A percentile compares a stretch with the other conserved stretches of the same genome.
Evolutionary conservation across 805 yeast genomes (phyloP).

Genomic region (Sporopachydermia quercuum): DNA sequence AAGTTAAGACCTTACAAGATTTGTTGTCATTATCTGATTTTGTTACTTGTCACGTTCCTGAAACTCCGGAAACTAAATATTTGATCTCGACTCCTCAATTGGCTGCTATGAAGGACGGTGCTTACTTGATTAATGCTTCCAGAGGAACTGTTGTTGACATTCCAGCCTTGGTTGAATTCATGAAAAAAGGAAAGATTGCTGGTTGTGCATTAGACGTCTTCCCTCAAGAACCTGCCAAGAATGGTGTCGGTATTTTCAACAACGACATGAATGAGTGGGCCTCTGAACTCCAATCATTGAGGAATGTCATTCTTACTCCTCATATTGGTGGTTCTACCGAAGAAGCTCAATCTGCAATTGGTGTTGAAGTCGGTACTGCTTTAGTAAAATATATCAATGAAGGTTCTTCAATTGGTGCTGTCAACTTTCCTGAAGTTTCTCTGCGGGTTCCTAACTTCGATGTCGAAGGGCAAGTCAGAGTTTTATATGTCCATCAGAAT

Average conservation of each 20-base stretch:
- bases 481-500: conserved; percentile 89
- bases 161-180: conserved; percentile 82
- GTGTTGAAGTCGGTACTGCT: conserved; percentile 83
- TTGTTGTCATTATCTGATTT: conserved; percentile 73
- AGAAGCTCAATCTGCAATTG: conserved; percentile 97
- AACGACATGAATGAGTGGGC: conserved; percentile 71
- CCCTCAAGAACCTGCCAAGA: conserved; percentile 95
- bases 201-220: conserved; percentile 96
- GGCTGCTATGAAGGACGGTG: conserved; percentile 91
- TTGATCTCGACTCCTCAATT: conserved; percentile 82
- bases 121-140: conserved; percentile 88
- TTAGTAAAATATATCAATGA: conserved; percentile 87
- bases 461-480: conserved; percentile 77
- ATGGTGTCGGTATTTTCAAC: conserved; percentile 70
- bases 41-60: conserved; percentile 90
- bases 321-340: conserved; percentile 99
- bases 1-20: conserved; percentile 74
- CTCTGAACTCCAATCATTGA: conserved; percentile 62
- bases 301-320: conserved; percentile 87
- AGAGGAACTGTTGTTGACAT: conserved; percentile 97
- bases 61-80: conserved; percentile 79
- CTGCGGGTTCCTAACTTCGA: conserved; percentile 78
- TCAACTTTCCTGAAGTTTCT: conserved; percentile 96
- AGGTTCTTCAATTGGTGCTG: conserved; percentile 90
- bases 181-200: conserved; percentile 86